A percentile compares a stretch with the other conserved stretches of the same genome.
Conservation (phyloP, 345 rosid species). For the Eucalyptus caleyi region DNA sequence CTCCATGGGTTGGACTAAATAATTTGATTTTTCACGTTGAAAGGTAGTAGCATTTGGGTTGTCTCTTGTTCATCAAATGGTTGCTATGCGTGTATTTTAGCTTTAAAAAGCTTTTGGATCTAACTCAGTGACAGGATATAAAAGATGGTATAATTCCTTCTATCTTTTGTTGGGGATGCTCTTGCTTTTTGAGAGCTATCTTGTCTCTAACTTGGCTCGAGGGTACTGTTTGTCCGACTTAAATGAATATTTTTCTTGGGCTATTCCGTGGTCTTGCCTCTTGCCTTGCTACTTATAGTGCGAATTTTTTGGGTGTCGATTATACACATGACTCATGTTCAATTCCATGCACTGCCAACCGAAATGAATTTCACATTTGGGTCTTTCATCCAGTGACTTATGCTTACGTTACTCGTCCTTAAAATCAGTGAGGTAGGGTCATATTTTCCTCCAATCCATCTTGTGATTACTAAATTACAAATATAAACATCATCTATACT, state of each 20-base stretch:
- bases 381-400: neutral
- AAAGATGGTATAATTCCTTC: neutral
- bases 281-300: neutral
- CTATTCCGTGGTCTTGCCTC: neutral
- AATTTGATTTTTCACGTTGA: too few relatives aligned
- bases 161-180: neutral
- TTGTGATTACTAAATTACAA: neutral
- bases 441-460: neutral
- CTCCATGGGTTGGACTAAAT: too few relatives aligned
- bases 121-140: neutral
- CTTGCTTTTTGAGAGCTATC: neutral
- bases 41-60: too few relatives aligned
- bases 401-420: too few relatives aligned
- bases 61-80: neutral
- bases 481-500: too few relatives aligned
- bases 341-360: neutral
- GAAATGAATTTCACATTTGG: neutral
- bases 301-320: neutral
- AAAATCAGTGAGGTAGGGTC: too few relatives aligned
- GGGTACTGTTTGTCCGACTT: neutral
- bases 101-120: neutral
- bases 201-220: neutral
- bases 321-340: neutral
- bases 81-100: neutral
- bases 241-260: neutral